Conservation (phyloP, 805 yeast genomes). For the Suhomyces vadensis region DNA sequence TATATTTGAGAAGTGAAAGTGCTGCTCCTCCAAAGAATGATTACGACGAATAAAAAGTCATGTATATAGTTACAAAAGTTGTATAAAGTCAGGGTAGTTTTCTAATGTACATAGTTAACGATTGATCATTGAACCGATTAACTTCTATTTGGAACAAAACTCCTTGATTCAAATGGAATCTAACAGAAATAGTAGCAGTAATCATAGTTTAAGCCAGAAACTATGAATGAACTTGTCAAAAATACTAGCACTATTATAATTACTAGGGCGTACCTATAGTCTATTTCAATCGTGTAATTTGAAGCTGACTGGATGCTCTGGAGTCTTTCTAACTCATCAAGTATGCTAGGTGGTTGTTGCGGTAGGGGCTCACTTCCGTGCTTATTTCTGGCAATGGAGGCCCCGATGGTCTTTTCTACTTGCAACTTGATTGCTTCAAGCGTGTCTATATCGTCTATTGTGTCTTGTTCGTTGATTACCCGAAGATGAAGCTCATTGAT, state of each 20-base stretch:
- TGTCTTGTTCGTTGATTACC: slow-evolving; percentile 1
- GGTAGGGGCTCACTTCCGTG: not conserved
- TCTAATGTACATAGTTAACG: slow-evolving; percentile 8
- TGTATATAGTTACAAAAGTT: slow-evolving; percentile 12
- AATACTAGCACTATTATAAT: slow-evolving; percentile 14
- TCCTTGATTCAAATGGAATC: too few species aligned
- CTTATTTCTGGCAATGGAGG: not conserved
- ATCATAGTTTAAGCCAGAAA: slow-evolving; percentile 35
- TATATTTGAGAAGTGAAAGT: slow-evolving; percentile 82
- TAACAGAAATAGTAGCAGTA: slow-evolving; percentile 44
- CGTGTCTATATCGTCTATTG: not conserved
- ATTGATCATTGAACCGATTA: not conserved
- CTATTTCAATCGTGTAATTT: slow-evolving; percentile 3
- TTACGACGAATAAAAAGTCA: slow-evolving; percentile 57
- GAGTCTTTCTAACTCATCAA: slow-evolving; percentile 28
- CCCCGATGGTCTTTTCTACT: slow-evolving; percentile 5
- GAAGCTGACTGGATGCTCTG: slow-evolving; percentile 12
- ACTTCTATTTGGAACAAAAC: not conserved
- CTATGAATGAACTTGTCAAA: slow-evolving; percentile 24
- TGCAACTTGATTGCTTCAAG: slow-evolving; percentile 2
- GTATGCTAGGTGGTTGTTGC: slow-evolving; percentile 7
- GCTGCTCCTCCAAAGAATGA: slow-evolving; percentile 85
- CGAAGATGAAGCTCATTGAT: slow-evolving; percentile 1
- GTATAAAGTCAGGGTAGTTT: slow-evolving; percentile 1
- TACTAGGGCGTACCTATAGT: slow-evolving; percentile 2